Base-by-base conservation (phyloP, 2,329 filamentous ascomycete genomes). In the Xylariaceae sp. region DNA sequence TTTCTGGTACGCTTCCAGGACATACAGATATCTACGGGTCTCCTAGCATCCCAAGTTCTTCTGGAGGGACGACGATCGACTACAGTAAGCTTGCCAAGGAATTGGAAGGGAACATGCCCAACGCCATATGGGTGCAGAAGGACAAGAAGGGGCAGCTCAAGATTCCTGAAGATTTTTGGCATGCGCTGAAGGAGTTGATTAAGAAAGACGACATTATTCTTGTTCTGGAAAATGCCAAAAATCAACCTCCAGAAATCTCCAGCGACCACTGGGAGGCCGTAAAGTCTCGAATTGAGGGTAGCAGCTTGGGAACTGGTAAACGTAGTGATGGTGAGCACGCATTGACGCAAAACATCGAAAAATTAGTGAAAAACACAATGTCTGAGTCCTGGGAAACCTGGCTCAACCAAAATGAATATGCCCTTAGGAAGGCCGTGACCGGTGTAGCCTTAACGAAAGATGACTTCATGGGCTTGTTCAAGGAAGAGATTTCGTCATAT, bases 111-210 rank as follows among this genome's bases (percentile, higher is more conserved):
- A 70, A 80, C 3, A 69, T 90, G 3, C 87, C 87, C 0, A 75
- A 79, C 10, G 62, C 80, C 8, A 73, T 90, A 4, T 79, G 81
- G 54, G 78, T 88, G 59, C 75, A 79, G 11, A 75, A 77, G 6
- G 73, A 79, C 51, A 69, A 73, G 27, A 69, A 81, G 24, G 86
- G 85, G 11, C 76, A 79, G 8, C 70, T 75, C 0, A 71, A 80
- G 18, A 80, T 90, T 13, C 73, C 81, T 0, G 75, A 82, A 20
- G 78, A 84, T 2, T 88, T 91, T 55, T 91, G 84, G 81, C 75
- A 82, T 50, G 87, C 86, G 0, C 67, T 91, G 7, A 75, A 77
- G 20, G 78, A 81, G 47, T 75, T 80, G 51, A 79, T 88, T 41
- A 72, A 72, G 16, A 68, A 73, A 1, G 81, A 82, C 36, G 72